Evolutionary conservation across 2,329 filamentous ascomycete species (phyloP).

Genomic region (Anthostomella pinea): DNA sequence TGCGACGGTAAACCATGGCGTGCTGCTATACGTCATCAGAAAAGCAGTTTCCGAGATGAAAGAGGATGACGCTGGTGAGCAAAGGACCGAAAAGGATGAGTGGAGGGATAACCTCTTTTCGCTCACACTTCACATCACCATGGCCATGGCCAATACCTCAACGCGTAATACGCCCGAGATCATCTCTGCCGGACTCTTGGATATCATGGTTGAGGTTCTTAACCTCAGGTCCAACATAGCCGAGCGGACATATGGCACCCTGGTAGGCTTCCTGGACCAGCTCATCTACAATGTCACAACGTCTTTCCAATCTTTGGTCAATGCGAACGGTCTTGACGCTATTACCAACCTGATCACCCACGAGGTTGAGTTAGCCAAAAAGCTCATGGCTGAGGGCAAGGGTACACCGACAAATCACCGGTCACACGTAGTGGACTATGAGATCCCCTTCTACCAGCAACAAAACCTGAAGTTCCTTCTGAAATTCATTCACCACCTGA

Average conservation of each 20-base stretch:
- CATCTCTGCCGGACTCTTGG: slow-evolving; percentile 84
- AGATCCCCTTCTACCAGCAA: slow-evolving; percentile 89
- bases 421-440: slow-evolving; percentile 85
- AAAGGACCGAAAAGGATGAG: slow-evolving; percentile 70
- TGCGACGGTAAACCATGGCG: slow-evolving; percentile 93
- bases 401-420: slow-evolving; percentile 69
- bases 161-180: slow-evolving; percentile 57
- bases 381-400: slow-evolving; percentile 62
- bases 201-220: slow-evolving; percentile 85
- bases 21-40: slow-evolving; percentile 87
- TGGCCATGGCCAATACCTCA: slow-evolving; percentile 55
- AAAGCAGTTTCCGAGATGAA: slow-evolving; percentile 85
- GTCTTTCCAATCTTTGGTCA: slow-evolving; percentile 79
- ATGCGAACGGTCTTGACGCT: slow-evolving; percentile 80
- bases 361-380: slow-evolving; percentile 69
- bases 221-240: slow-evolving; percentile 78
- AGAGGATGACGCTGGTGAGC: slow-evolving; percentile 53
- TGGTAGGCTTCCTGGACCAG: slow-evolving; percentile 83
- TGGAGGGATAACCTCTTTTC: slow-evolving; percentile 90
- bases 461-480: slow-evolving; percentile 91
- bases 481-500: slow-evolving; percentile 95
- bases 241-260: slow-evolving; percentile 77
- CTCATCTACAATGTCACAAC: slow-evolving; percentile 83
- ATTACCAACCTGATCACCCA: slow-evolving; percentile 83
- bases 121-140: slow-evolving; percentile 78